These are phyloP conservation scores for Diversispora epigaea DNA, from an alignment of 192 early-diverging fungal genomes.

Conservation along the genomic window DNA sequence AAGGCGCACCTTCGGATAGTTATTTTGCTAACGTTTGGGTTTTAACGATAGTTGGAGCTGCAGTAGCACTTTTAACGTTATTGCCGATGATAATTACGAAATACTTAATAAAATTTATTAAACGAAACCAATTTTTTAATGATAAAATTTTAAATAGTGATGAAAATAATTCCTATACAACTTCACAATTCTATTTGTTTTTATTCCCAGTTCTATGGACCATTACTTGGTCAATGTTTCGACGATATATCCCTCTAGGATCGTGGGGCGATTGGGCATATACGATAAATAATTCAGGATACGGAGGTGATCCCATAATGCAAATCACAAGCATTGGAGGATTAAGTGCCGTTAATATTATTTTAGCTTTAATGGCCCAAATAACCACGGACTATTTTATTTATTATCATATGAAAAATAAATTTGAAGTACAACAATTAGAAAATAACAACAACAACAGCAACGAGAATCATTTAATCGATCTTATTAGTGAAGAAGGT, in stretches of 20 bases:
- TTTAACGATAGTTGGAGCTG: not conserved
- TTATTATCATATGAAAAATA: not conserved
- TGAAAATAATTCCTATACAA: not conserved
- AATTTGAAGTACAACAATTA: not conserved
- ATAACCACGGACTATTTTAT: not conserved
- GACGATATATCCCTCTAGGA: conserved; percentile 17
- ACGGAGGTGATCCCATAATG: conserved; percentile 2
- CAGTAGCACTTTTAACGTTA: not conserved
- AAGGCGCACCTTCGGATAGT: not conserved
- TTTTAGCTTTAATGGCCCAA: not conserved
- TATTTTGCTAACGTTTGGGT: not conserved
- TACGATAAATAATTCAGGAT: conserved; percentile 3
- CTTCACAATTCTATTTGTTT: not conserved
- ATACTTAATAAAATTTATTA: not conserved
- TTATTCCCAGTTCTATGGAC: conserved; percentile 13
- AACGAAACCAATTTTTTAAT: not conserved
- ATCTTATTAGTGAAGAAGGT: too few species aligned
- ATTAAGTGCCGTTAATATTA: not conserved
- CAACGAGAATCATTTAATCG: not conserved
- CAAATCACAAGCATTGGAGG: conserved; percentile 7
- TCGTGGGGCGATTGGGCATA: conserved; percentile 33
- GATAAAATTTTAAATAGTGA: not conserved
- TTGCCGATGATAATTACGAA: not conserved
- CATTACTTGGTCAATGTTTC: not conserved
- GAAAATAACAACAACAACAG: not conserved